Evolutionary conservation across 2,329 filamentous ascomycete genomes (phyloP).

Genomic region (Blastomyces parvus): DNA sequence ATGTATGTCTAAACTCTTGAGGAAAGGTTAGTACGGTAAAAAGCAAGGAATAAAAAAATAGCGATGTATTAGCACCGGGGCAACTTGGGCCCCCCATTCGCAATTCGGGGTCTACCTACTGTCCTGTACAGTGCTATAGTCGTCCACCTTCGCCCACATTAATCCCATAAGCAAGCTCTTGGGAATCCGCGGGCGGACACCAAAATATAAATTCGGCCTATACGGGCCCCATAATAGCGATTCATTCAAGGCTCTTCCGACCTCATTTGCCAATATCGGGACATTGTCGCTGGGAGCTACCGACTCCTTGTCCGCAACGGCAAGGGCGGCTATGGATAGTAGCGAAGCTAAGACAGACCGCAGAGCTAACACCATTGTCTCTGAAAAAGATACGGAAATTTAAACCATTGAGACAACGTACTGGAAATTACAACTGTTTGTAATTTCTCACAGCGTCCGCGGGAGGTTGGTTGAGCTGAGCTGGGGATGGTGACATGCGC

Average conservation of each 20-base stretch:
- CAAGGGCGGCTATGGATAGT: constrained; percentile 14
- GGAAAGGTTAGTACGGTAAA: background rate
- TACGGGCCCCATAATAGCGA: constrained; percentile 95
- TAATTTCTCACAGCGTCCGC: background rate
- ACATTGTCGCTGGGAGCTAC: constrained; percentile 24
- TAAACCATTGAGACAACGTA: constrained; percentile 1
- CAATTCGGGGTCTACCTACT: constrained; percentile 46
- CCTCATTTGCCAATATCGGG: constrained; percentile 31
- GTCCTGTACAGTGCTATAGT: constrained; percentile 62
- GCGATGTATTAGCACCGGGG: background rate
- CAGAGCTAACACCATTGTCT: constrained; percentile 3
- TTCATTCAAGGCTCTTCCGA: constrained; percentile 54
- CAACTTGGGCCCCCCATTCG: no score
- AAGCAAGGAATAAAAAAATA: background rate
- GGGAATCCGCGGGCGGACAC: constrained; percentile 69
- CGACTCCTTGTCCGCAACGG: constrained; percentile 4
- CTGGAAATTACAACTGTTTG: background rate
- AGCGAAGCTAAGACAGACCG: constrained; percentile 15
- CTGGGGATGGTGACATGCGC: no score
- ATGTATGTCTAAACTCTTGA: constrained; percentile 79
- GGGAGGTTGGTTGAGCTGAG: background rate
- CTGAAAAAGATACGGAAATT: background rate
- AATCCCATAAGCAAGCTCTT: constrained; percentile 73
- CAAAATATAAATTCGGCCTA: constrained; percentile 88
- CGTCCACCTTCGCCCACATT: constrained; percentile 81